phyloP scores from a whole-genome alignment of 2,329 filamentous ascomycete species.

The Cryphonectria radicalis region DNA sequence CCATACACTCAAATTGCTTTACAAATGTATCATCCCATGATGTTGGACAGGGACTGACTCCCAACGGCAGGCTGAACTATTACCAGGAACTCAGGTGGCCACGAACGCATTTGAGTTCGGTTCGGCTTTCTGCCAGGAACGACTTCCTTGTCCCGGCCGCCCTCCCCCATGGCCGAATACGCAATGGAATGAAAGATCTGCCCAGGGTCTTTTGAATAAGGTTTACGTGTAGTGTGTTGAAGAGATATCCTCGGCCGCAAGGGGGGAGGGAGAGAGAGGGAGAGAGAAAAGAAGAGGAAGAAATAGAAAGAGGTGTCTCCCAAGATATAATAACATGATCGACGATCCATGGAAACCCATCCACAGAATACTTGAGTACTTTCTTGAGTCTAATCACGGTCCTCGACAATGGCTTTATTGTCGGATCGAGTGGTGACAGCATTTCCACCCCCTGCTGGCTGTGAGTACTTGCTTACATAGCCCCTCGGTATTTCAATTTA shows the following conservation, averaged over 20 bases:
- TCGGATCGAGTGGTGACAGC: neutral
- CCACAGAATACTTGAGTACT: neutral
- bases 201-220: neutral
- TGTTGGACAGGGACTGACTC: neutral
- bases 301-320: neutral
- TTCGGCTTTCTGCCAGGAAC: neutral
- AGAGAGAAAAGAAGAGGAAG: neutral
- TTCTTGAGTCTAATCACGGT: neutral
- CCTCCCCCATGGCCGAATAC: neutral
- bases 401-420: neutral
- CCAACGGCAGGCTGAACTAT: neutral
- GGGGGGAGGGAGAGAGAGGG: no score
- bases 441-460: neutral
- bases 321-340: slow-evolving; percentile 2
- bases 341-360: neutral
- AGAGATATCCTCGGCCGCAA: neutral
- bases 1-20: neutral
- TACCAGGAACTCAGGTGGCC: neutral
- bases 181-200: neutral
- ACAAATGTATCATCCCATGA: neutral
- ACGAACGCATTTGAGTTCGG: neutral
- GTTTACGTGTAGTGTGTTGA: neutral
- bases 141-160: neutral
- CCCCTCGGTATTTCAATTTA: neutral
- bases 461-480: neutral